Evolutionary conservation across 768 basidiomycete species (phyloP), one percentile per base, ranked within the genome.

Genomic region (Calocera cornea): DNA sequence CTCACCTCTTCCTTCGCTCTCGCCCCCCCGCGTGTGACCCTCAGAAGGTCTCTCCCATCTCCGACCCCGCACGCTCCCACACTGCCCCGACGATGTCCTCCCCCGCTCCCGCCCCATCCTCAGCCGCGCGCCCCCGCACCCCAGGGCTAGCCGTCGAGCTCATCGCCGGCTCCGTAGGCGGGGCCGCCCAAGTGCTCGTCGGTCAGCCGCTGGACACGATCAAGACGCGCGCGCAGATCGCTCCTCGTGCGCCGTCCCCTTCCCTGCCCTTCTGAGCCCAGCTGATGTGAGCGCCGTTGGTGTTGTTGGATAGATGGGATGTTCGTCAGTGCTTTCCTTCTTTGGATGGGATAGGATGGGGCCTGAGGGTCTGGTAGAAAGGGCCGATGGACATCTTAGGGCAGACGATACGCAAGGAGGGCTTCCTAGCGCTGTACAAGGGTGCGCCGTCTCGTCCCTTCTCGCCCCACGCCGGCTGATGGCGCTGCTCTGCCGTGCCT

Each of bases 181-280:
- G 95, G n/a, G 93, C 93, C 1, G 87, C 91, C 0, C 95, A 98
- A 72, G 95, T 98, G 14, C 79, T 97, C 12, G 89, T 94, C n/a
- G 93, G 95, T 1, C 95, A 95, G 71, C 92, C 91, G 1, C 80
- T 94, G 31, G 92, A 93, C 73, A 93, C 92, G 0, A 76, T 93
- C 75, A 93, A 93, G 80, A 92, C 91, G 27, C 83, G 92, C 64
- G 90, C 92, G 12, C 91, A 94, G 76, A 87, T 88, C 71, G 89
- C 90, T 38, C 88, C 90, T 19, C 86, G 93, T 93, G 65, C 65
- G 78, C 73, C 5, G 5, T 65, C 24, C 50, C 12, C 71, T 11
- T 17, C 22, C 50, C 78, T 66, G 22, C 36, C 69, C 36, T 40
- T 68, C 34, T 68, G 68, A 41, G 64, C 71, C 2, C 36, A 24